Evolutionary conservation across 2,329 filamentous ascomycete species (phyloP), one percentile per base, ranked within the genome.

Genomic region (Gaeumannomyces tritici): DNA sequence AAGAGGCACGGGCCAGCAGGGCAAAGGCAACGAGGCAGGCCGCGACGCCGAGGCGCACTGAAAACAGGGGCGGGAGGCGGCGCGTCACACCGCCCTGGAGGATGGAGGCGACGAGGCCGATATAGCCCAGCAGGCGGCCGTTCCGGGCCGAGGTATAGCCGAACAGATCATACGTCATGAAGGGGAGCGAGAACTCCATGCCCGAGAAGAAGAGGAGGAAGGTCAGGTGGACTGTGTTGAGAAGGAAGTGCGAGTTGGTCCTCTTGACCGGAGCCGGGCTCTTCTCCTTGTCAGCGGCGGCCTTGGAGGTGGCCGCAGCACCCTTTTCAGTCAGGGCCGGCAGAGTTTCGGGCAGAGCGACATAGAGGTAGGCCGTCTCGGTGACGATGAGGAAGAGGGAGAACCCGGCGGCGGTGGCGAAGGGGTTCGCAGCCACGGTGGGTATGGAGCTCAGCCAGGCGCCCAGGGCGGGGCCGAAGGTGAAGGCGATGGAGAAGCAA

Each of bases 141-240:
- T 96, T 96, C 61, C 91, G 84, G 56, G 86, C 84, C 0, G 92
- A 89, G 13, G 82, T 85, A 72, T 95, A 96, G 11, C 84, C 83
- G 74, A 98, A 98, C 57, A 99, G 84, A 61, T 96, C 93, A 70
- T 95, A 96, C 0, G 93, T 98, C 86, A 99, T 93, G 74, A 99
- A 99, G 0, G 95, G 93, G 3, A 99, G 83, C 0, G 92, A 96
- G 74, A 96, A 98, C 73, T 99, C 95, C 89, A 99, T 93, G 64
- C 95, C 95, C 2, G 91, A 96, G 77, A 99, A 99, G 76, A 96
- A 96, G 15, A 99, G 86, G 64, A 99, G 86, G 75, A 99, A 99
- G 58, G 88, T 77, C 70, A 98, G 89, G 75, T 99, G 95, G 0
- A 91, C 87, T 1, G 88, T 76, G 72, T 97, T 97, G 58, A 99